Evolutionary conservation across 805 yeast species (phyloP).

Genomic region (Blastobotrys americana): DNA sequence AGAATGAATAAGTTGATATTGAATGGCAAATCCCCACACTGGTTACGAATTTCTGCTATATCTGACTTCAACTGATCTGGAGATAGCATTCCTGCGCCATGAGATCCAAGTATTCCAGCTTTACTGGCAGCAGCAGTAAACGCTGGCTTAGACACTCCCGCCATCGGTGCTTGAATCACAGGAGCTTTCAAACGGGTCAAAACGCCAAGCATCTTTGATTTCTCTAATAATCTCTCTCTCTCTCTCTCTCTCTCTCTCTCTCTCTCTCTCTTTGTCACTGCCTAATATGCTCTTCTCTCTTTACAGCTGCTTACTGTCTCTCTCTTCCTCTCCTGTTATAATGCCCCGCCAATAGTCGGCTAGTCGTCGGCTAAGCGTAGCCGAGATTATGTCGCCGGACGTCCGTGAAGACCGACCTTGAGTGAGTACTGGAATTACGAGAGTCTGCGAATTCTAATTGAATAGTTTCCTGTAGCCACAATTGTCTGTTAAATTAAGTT

Average conservation of each 20-base stretch:
- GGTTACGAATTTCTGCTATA: constrained; percentile 2
- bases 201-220: neutral
- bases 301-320: neutral
- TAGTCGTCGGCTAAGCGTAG: too few relatives aligned
- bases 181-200: constrained; percentile 2
- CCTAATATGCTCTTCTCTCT: neutral
- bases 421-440: too few relatives aligned
- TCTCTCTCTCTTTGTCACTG: neutral
- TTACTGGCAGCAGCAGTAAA: constrained; percentile 39
- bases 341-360: too few relatives aligned
- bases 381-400: too few relatives aligned
- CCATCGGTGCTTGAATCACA: constrained; percentile 54
- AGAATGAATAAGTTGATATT: constrained; percentile 22
- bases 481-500: neutral
- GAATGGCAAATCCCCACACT: constrained; percentile 11
- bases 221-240: neutral
- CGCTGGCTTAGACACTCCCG: constrained; percentile 43
- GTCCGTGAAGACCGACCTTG: too few relatives aligned
- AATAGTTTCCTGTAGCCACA: too few relatives aligned
- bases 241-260: neutral
- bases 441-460: too few relatives aligned
- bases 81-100: constrained; percentile 33
- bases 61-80: constrained; percentile 13
- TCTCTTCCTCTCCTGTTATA: too few relatives aligned
- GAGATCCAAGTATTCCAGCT: constrained; percentile 46